phyloP scores from a whole-genome alignment of 768 basidiomycete genomes.

The Coprinellus aureogranulatus region DNA sequence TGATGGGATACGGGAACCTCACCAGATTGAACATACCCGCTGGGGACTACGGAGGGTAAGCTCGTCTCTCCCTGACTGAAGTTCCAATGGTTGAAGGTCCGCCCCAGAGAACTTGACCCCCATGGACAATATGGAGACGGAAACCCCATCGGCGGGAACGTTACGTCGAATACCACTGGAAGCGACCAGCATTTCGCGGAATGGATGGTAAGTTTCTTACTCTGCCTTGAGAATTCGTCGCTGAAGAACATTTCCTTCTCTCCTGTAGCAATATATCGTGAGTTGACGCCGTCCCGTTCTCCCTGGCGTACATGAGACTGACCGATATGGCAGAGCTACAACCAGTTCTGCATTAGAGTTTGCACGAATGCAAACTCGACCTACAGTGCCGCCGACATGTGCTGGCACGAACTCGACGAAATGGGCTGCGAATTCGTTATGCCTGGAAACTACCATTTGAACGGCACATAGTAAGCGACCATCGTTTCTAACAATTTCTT shows the following conservation, averaged over 20 bases:
- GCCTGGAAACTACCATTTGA: conserved; percentile 44
- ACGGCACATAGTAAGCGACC: conserved; percentile 38
- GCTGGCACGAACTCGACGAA: conserved; percentile 45
- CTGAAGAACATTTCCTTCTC: background rate
- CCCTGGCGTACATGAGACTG: background rate
- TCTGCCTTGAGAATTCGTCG: background rate
- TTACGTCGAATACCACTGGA: conserved; percentile 41
- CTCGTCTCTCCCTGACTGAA: background rate
- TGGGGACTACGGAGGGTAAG: conserved; percentile 41
- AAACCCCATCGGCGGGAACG: conserved; percentile 46
- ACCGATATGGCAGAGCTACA: conserved; percentile 23
- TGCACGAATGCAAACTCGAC: conserved; percentile 45
- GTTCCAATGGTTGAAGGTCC: background rate
- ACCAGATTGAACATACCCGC: conserved; percentile 38
- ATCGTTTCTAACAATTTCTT: background rate
- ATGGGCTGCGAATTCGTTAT: conserved; percentile 47
- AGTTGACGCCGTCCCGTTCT: background rate
- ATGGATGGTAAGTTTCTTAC: conserved; percentile 36
- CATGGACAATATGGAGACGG: conserved; percentile 40
- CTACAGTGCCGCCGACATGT: conserved; percentile 41
- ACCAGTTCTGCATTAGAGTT: conserved; percentile 41
- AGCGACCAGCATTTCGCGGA: conserved; percentile 36
- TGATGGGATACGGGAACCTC: conserved; percentile 43
- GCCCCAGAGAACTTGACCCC: conserved; percentile 40
- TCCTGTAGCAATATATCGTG: conserved; percentile 30